Evolutionary conservation across 176 grass and related monocot species (phyloP).

Genomic region (Cenchrus americanus): DNA sequence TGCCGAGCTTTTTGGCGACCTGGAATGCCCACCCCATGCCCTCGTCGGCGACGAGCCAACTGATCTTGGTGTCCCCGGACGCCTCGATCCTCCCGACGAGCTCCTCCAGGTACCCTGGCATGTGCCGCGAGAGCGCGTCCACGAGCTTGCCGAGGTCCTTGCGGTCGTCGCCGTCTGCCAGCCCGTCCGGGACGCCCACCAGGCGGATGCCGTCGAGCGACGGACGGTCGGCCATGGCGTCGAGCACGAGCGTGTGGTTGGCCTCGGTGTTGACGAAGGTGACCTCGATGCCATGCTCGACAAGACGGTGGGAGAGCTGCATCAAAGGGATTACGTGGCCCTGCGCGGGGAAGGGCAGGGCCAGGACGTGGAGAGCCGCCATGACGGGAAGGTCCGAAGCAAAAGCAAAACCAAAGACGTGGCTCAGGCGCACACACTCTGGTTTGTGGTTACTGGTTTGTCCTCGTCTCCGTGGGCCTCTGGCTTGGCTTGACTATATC

Average conservation of each 20-base stretch:
- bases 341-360: slow-evolving; percentile 55
- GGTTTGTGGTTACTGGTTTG: slow-evolving; percentile 11
- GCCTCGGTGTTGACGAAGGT: slow-evolving; percentile 58
- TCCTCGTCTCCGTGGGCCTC: not conserved
- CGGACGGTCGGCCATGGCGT: slow-evolving; percentile 7
- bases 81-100: slow-evolving; percentile 40
- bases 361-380: slow-evolving; percentile 40
- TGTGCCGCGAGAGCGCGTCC: slow-evolving; percentile 43
- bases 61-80: slow-evolving; percentile 15
- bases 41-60: slow-evolving; percentile 61
- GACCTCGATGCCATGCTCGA: slow-evolving; percentile 53
- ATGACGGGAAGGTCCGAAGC: not conserved
- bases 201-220: slow-evolving; percentile 14
- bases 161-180: slow-evolving; percentile 60
- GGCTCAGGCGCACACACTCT: not conserved
- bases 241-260: slow-evolving; percentile 42
- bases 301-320: slow-evolving; percentile 59
- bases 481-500: not conserved
- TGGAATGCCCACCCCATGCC: slow-evolving; percentile 73
- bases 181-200: slow-evolving; percentile 63
- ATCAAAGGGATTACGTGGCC: slow-evolving; percentile 64
- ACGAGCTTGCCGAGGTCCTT: slow-evolving; percentile 64
- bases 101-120: slow-evolving; percentile 33
- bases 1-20: slow-evolving; percentile 51
- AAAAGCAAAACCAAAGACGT: not conserved